Base-by-base conservation (phyloP, 768 basidiomycete species). In the Coprinellus aureogranulatus region DNA sequence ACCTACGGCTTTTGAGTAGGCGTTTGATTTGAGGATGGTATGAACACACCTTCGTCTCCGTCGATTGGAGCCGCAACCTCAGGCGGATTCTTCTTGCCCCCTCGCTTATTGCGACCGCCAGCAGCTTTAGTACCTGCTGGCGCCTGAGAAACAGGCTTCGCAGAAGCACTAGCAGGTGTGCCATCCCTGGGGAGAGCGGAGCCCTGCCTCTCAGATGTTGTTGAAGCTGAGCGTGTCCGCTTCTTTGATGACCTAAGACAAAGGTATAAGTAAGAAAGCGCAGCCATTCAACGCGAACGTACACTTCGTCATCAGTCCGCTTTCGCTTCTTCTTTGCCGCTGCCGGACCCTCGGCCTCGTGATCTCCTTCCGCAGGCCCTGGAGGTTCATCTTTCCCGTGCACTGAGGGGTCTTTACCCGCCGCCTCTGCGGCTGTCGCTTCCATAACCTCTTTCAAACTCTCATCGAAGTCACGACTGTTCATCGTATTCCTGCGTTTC, bases 401-500 rank as follows among this genome's bases (percentile, higher is more conserved):
- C 8, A 72, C 60, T 44, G 67, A 70, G n/a, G 73, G 66, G 40
- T 82, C 82, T 49, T 79, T 75, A 9, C 70, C 75, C 28, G 82
- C 82, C 3, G 87, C 88, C 68, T 89, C 87, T 5, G 86, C 84
- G 25, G 88, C 88, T 20, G 87, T 87, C 39, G 83, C 84, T 64
- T 88, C 86, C 51, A 91, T 85, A 53, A 89, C 75, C 65, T 89
- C 88, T 68, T 89, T 87, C 55, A 90, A 69, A 67, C 87, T 92
- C 67, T 94, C 90, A 68, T 96, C 95, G 68, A 94, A 95, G 12
- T 87, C 96, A 57, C 96, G 80, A 66, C 92, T 95, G 70, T 98
- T 98, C 94, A 99, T 96, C 51, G 97, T 99, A 65, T 92, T 94
- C 59, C 97, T 81, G 53, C 92, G 85, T 75, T 94, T 96, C 40